Percentiles rank a stretch among this genome's conserved stretches.
phyloP scores from a whole-genome alignment of 2,329 filamentous ascomycete species.

The Aspergillus quadrilineatus region DNA sequence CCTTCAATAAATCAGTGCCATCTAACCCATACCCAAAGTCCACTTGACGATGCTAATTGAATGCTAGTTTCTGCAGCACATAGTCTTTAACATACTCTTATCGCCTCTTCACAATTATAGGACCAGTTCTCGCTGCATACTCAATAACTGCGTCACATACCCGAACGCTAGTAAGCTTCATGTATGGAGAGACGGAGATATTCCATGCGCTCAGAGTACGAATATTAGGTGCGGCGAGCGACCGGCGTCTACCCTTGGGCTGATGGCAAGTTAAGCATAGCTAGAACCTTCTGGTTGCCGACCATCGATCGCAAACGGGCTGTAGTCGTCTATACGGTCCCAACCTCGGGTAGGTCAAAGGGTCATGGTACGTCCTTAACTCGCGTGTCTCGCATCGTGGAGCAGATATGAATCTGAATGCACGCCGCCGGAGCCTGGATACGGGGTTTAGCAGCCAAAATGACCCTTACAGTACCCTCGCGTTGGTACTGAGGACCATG shows the following conservation, averaged over 20 bases:
- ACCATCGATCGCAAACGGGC: slow-evolving; percentile 35
- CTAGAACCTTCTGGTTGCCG: slow-evolving; percentile 25
- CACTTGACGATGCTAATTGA: too few relatives aligned
- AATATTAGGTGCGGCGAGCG: background rate
- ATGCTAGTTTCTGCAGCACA: too few relatives aligned
- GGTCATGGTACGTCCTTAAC: slow-evolving; percentile 22
- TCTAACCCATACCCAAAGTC: too few relatives aligned
- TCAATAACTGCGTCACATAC: too few relatives aligned
- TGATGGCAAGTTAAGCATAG: background rate
- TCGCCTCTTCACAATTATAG: too few relatives aligned
- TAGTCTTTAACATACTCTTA: too few relatives aligned
- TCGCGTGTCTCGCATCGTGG: background rate
- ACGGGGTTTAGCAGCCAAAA: slow-evolving; percentile 38
- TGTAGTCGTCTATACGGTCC: slow-evolving; percentile 35
- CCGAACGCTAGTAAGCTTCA: too few relatives aligned
- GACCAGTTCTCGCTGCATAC: too few relatives aligned
- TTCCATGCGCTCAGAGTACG: background rate
- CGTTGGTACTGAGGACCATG: background rate
- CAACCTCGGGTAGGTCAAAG: slow-evolving; percentile 40
- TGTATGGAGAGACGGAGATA: background rate
- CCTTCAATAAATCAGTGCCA: too few relatives aligned
- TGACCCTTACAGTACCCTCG: background rate
- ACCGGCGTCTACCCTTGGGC: too few relatives aligned
- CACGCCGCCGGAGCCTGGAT: slow-evolving; percentile 43
- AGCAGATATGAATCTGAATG: slow-evolving; percentile 27